These are phyloP conservation scores for Skeletonema tropicum DNA, from an alignment of 108 stramenopile species.

Conservation along the genomic window DNA sequence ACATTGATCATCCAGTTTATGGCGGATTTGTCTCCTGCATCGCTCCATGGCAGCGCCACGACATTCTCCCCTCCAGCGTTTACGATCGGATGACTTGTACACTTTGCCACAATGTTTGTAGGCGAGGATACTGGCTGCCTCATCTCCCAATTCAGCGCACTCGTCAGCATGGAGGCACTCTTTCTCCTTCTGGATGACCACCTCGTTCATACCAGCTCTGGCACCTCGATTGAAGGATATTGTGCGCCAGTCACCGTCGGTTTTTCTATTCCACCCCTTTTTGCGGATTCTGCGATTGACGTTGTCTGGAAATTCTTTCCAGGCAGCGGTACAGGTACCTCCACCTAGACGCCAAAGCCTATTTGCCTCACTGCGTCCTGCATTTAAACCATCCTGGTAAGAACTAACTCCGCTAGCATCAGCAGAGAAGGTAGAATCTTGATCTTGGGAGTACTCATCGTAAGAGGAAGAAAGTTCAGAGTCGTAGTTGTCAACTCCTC, in stretches of 20 bases:
- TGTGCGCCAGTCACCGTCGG: too few relatives aligned
- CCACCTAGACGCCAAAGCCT: not conserved
- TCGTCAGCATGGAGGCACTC: too few relatives aligned
- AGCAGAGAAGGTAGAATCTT: too few relatives aligned
- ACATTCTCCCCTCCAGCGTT: conserved; percentile 11
- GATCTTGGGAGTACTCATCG: too few relatives aligned
- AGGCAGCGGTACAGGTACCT: not conserved
- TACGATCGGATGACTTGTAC: not conserved
- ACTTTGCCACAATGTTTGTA: not conserved
- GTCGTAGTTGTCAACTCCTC: too few relatives aligned
- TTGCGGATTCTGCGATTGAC: not conserved
- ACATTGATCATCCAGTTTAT: conserved; percentile 2
- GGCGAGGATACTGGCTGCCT: conserved; percentile 5
- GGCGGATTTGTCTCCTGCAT: conserved; percentile 6
- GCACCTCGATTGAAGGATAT: too few relatives aligned
- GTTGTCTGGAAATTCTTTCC: not conserved
- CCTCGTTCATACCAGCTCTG: too few relatives aligned
- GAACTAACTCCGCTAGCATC: too few relatives aligned
- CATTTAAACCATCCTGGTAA: not conserved
- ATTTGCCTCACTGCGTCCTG: not conserved
- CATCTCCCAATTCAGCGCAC: conserved; percentile 16
- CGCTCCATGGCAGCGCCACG: conserved; percentile 8
- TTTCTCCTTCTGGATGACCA: too few relatives aligned
- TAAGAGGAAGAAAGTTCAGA: too few relatives aligned
- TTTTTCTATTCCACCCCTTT: too few relatives aligned